phyloP scores from a whole-genome alignment of 306 rosid genomes.

The Pyrus betulifolia region DNA sequence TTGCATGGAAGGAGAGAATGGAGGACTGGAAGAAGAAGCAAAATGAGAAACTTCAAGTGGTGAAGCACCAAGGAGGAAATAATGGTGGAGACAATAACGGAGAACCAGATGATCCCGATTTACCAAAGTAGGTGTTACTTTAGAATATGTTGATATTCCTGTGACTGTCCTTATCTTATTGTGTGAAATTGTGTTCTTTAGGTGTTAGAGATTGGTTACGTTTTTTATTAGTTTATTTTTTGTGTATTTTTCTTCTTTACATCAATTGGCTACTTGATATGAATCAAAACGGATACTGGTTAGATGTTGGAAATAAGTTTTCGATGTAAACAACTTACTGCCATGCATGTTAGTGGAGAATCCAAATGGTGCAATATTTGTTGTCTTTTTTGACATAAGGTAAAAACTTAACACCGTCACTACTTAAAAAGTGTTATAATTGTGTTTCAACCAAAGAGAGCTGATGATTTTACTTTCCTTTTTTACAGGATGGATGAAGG shows the following conservation, averaged over 20 bases:
- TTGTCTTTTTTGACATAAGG: not conserved
- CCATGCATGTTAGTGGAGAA: not conserved
- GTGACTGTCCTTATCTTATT: not conserved
- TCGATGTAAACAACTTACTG: not conserved
- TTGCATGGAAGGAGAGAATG: slow-evolving; percentile 88
- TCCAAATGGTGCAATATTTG: not conserved
- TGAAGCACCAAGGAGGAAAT: slow-evolving; percentile 46
- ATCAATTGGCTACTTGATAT: not conserved
- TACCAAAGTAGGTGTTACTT: slow-evolving; percentile 55
- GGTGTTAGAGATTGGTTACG: not conserved
- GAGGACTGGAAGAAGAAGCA: slow-evolving; percentile 88
- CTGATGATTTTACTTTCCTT: not conserved
- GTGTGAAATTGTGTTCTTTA: not conserved
- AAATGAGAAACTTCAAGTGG: slow-evolving; percentile 62
- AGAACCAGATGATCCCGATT: slow-evolving; percentile 54
- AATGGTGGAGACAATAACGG: slow-evolving; percentile 30
- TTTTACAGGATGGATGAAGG: slow-evolving; percentile 89
- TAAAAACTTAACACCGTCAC: not conserved
- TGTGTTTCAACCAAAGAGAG: not conserved
- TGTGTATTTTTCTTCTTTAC: not conserved
- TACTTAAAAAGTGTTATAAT: not conserved
- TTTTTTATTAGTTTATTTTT: not conserved
- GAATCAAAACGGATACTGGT: not conserved
- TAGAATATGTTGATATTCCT: not conserved
- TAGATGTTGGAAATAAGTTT: not conserved